phyloP scores from a whole-genome alignment of 148 eudicot genomes.

The Camellia granthamiana region DNA sequence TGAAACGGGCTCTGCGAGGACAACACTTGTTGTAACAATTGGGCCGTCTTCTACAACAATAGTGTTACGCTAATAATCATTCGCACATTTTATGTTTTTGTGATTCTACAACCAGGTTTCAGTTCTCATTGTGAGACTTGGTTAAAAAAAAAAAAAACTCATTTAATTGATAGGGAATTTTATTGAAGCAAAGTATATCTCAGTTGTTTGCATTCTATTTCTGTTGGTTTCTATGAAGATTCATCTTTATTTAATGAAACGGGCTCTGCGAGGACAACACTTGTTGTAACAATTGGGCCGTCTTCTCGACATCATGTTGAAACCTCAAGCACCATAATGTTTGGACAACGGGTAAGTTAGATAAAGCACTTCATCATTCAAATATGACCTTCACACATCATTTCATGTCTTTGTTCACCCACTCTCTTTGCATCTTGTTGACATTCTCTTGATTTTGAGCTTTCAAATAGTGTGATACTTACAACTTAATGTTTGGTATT shows the following conservation, averaged over 20 bases:
- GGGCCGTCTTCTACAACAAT: too few species aligned
- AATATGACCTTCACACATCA: background rate
- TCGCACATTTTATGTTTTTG: background rate
- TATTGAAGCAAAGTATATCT: background rate
- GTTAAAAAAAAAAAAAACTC: background rate
- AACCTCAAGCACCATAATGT: slow-evolving; percentile 90
- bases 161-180: background rate
- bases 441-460: background rate
- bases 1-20: slow-evolving; percentile 82
- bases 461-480: background rate
- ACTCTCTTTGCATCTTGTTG: background rate
- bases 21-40: slow-evolving; percentile 89
- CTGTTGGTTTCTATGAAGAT: slow-evolving; percentile 13
- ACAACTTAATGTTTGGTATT: background rate
- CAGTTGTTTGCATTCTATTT: slow-evolving; percentile 9
- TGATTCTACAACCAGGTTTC: background rate
- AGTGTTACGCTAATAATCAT: background rate
- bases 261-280: slow-evolving; percentile 98
- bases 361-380: background rate
- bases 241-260: slow-evolving; percentile 18
- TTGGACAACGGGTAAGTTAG: slow-evolving; percentile 86
- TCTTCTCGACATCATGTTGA: slow-evolving; percentile 91
- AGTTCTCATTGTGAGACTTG: background rate
- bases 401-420: slow-evolving; percentile 6
- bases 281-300: slow-evolving; percentile 84